Base-by-base conservation (phyloP, 2,329 filamentous ascomycete genomes). In the Fusarium sp. region DNA sequence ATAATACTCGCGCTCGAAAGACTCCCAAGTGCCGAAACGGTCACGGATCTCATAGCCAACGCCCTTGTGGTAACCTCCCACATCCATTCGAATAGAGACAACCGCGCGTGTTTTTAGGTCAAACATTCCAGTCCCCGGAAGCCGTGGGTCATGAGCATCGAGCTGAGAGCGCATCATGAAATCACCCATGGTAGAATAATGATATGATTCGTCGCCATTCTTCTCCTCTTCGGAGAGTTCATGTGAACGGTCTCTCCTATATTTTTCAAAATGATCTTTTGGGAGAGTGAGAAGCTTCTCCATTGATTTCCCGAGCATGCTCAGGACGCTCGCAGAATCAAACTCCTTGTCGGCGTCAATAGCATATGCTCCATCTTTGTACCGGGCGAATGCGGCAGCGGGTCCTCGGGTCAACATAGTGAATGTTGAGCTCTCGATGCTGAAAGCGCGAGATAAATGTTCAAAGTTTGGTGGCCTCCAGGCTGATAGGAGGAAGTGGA, bases 291-390 rank as follows among this genome's bases (percentile, higher is more conserved):
- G 84, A 29, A 98, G 85, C 79, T 98, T 97, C 79, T 99, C 96
- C 89, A 99, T 94, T 0, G 94, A 97, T 75, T 96, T 96, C 15
- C 96, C 96, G 17, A 99, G 86, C 84, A 95, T 93, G 79, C 91
- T 96, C 48, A 99, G 85, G 31, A 99, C 88, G 69, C 93, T 98
- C 31, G 92, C 91, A 10, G 82, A 86, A 72, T 97, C 94, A 70
- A 88, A 96, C 75, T 97, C 87, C 80, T 98, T 99, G 79, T 99
- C 96, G 1, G 94, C 93, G 76, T 99, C 96, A 60, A 99, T 96
- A 7, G 95, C 94, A 76, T 99, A 99, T 1, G 89, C 87, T 2
- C 94, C 95, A 74, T 97, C 87, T 68, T 92, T 91, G 79, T 90
- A 92, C 50, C 92, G 88, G 17, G 97, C 81, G 73, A 97, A 97